Base-by-base conservation (phyloP, 495 filamentous ascomycete genomes). In the Annulohypoxylon moriforme region DNA sequence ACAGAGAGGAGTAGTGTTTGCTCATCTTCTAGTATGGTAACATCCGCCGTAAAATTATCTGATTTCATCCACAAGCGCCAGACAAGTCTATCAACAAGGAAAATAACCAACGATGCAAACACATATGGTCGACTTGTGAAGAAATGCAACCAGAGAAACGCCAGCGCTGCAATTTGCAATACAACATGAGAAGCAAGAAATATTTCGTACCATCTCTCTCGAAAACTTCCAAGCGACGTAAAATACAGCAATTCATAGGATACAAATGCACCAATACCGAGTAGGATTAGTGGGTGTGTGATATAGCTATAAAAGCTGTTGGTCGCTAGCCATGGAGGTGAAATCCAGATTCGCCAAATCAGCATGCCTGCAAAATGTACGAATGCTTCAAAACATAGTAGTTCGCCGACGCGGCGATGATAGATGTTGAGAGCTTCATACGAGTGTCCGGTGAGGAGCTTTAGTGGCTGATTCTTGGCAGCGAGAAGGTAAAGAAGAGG, bases 371-470 rank as follows among this genome's bases (percentile, higher is more conserved):
- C 75, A 25, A 78, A 78, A 56, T 87, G 84, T 2, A 86, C 49
- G 25, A 85, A 60, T 3, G 82, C 84, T 33, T 82, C 68, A 29
- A 82, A 67, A 69, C 82, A 85, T 67, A 85, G 67, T 7, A 83
- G 53, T 60, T 85, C 86, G 47, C 85, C 85, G 13, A 86, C 75
- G 29, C 86, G 80, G 34, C 81, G 83, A 73, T 91, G 88, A 61
- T 90, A 82, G 18, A 90, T 86, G 68, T 90, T 91, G 44, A 91
- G 81, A 5, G 84, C 82, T 76, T 90, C 88, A 73, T 91, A 91
- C 0, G 88, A 89, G 61, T 83, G 84, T 10, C 89, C 88, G 0
- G 89, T 90, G 13, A 90, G 75, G 0, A 83, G 65, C 27, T 83
- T 85, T 9, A 91, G 67, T 0, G 88, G 89, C 52, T 88, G 87